These are phyloP conservation scores for Kodamaea sagamina DNA, from an alignment of 805 yeast genomes.

Conservation along the genomic window DNA sequence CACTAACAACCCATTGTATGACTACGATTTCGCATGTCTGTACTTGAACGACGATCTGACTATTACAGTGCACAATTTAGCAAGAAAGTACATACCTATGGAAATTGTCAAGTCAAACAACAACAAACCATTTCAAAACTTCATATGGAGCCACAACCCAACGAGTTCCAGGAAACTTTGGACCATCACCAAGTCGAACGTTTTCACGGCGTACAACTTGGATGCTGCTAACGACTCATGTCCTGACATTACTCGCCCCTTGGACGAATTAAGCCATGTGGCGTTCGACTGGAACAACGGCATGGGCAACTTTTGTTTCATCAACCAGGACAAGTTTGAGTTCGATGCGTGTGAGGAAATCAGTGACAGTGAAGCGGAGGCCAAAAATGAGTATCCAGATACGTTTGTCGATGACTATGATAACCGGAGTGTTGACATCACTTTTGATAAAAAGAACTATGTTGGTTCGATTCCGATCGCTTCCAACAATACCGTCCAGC, in stretches of 20 bases:
- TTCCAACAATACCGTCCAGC: too few relatives aligned
- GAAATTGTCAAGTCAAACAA: constrained; percentile 60
- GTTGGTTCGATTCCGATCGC: constrained; percentile 22
- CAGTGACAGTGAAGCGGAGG: constrained; percentile 10
- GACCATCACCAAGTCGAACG: constrained; percentile 44
- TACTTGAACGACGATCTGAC: constrained; percentile 72
- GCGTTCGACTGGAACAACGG: constrained; percentile 60
- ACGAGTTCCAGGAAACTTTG: constrained; percentile 30
- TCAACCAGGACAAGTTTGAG: constrained; percentile 51
- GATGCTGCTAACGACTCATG: constrained; percentile 20
- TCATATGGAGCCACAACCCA: constrained; percentile 40
- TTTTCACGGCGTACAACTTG: constrained; percentile 37
- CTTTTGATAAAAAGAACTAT: constrained; percentile 6
- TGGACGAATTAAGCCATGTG: constrained; percentile 53
- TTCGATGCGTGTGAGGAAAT: constrained; percentile 30
- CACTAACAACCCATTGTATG: constrained; percentile 37
- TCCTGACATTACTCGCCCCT: constrained; percentile 33
- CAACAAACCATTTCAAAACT: constrained; percentile 41
- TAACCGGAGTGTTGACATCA: background rate
- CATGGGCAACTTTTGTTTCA: constrained; percentile 49
- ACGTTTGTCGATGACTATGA: constrained; percentile 6
- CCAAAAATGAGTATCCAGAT: constrained; percentile 2
- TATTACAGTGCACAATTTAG: constrained; percentile 67
- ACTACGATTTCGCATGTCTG: constrained; percentile 72
- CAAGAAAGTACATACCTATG: constrained; percentile 71